Percentiles rank a stretch among this genome's conserved stretches.
phyloP scores from a whole-genome alignment of 2,329 filamentous ascomycete species.

The Trichoderma sp. region DNA sequence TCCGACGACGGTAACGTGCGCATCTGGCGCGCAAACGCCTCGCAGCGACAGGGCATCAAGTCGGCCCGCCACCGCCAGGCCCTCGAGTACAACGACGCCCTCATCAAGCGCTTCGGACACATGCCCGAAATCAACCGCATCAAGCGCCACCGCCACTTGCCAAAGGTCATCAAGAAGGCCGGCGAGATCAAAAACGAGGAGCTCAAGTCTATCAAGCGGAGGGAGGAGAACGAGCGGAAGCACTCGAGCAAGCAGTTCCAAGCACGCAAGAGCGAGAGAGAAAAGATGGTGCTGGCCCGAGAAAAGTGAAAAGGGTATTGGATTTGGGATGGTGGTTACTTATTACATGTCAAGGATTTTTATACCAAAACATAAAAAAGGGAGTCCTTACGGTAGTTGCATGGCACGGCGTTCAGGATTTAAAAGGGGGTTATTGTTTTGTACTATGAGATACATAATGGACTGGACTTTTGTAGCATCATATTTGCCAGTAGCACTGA shows the following conservation, averaged over 20 bases:
- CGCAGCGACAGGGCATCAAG: slow-evolving; percentile 81
- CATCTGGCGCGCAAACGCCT: slow-evolving; percentile 87
- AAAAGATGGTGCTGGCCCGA: slow-evolving; percentile 84
- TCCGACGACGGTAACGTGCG: slow-evolving; percentile 89
- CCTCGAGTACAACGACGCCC: slow-evolving; percentile 86
- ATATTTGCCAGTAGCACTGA: background rate
- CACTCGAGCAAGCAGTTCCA: slow-evolving; percentile 84
- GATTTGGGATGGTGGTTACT: background rate
- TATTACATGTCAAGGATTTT: background rate
- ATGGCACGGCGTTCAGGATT: slow-evolving; percentile 42
- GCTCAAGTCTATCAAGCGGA: slow-evolving; percentile 81
- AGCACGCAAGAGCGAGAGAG: slow-evolving; percentile 75
- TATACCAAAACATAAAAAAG: background rate
- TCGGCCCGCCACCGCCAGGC: slow-evolving; percentile 82
- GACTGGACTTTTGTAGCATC: background rate
- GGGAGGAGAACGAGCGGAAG: slow-evolving; percentile 91
- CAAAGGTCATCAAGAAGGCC: slow-evolving; percentile 94
- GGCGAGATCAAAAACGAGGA: slow-evolving; percentile 93
- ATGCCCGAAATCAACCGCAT: slow-evolving; percentile 97
- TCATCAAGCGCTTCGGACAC: slow-evolving; percentile 83
- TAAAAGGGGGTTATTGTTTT: background rate
- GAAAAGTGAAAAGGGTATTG: slow-evolving; percentile 51
- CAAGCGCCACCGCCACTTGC: slow-evolving; percentile 85
- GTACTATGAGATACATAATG: background rate
- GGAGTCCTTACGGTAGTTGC: slow-evolving; percentile 30